A percentile compares a stretch with the other conserved stretches of the same genome.
Conservation (phyloP, 2,329 filamentous ascomycete genomes). For the Apiospora pterosperma region DNA sequence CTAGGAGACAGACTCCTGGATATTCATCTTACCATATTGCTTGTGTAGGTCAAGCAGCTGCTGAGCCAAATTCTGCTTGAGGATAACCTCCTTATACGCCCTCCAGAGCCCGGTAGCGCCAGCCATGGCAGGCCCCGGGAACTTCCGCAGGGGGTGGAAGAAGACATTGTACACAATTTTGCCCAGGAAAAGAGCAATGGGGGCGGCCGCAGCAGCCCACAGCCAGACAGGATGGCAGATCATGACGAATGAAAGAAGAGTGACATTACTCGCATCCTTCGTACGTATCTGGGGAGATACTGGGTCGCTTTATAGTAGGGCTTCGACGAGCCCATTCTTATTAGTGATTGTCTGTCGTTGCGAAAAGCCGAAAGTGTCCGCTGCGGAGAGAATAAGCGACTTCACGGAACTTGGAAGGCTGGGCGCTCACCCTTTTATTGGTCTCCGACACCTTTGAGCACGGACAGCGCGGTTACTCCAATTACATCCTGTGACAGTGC, state of each 20-base stretch:
- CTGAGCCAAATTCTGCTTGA: not conserved
- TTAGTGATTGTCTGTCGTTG: no score
- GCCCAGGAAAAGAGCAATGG: not conserved
- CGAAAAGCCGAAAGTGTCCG: no score
- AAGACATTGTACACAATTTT: not conserved
- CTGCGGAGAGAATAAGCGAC: no score
- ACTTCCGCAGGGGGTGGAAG: not conserved
- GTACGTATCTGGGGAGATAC: no score
- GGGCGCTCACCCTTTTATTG: no score
- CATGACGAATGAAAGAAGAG: not conserved
- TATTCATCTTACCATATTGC: conserved; percentile 1
- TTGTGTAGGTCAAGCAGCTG: not conserved
- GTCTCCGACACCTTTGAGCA: no score
- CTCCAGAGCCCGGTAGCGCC: not conserved
- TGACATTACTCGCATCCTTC: no score
- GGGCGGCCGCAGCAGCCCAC: not conserved
- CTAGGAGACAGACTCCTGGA: not conserved
- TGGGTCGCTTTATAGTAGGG: no score
- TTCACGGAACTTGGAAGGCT: no score
- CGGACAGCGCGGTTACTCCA: no score
- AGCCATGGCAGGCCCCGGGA: not conserved
- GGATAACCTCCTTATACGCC: not conserved
- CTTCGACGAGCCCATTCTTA: no score
- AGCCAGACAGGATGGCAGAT: not conserved
- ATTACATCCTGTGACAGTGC: no score